phyloP scores from a whole-genome alignment of 1,139 yeast genomes.

The Scheffersomyces cryptocercus region DNA sequence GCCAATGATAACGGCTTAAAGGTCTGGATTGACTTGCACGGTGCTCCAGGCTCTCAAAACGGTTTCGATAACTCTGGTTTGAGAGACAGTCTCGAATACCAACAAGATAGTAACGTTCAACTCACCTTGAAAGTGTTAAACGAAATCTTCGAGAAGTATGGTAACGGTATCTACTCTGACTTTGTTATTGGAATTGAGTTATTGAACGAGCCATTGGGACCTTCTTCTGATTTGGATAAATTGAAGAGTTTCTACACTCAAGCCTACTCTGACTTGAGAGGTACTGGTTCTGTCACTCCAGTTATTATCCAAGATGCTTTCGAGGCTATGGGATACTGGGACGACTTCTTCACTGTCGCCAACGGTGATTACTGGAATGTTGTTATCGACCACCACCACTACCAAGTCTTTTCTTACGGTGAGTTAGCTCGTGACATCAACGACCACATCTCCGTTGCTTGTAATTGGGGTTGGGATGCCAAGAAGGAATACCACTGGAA shows the following conservation, averaged over 20 bases:
- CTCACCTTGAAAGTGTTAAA: conserved; percentile 54
- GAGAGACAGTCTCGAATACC: conserved; percentile 66
- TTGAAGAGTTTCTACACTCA: conserved; percentile 57
- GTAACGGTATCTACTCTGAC: conserved; percentile 61
- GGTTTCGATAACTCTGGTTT: conserved; percentile 95
- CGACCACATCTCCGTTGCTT: conserved; percentile 63
- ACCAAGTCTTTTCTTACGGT: conserved; percentile 75
- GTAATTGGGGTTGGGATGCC: conserved; percentile 58
- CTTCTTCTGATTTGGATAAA: conserved; percentile 56
- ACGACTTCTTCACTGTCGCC: conserved; percentile 44
- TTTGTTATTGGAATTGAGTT: conserved; percentile 83
- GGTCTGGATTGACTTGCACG: conserved; percentile 93
- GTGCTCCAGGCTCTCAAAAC: conserved; percentile 96
- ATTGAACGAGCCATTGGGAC: conserved; percentile 87
- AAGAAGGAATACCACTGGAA: conserved; percentile 67
- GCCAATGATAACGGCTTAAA: conserved; percentile 60
- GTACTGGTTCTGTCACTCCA: conserved; percentile 48
- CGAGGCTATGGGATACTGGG: conserved; percentile 62
- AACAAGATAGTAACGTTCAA: conserved; percentile 50
- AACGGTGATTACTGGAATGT: conserved; percentile 59
- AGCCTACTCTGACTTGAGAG: conserved; percentile 57
- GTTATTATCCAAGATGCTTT: conserved; percentile 78
- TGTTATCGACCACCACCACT: conserved; percentile 86
- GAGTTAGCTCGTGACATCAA: conserved; percentile 59
- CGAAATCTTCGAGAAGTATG: conserved; percentile 58